Evolutionary conservation across 202 grass and related monocot genomes (phyloP), one percentile per base, ranked within the genome.

Genomic region (Setaria viridis): DNA sequence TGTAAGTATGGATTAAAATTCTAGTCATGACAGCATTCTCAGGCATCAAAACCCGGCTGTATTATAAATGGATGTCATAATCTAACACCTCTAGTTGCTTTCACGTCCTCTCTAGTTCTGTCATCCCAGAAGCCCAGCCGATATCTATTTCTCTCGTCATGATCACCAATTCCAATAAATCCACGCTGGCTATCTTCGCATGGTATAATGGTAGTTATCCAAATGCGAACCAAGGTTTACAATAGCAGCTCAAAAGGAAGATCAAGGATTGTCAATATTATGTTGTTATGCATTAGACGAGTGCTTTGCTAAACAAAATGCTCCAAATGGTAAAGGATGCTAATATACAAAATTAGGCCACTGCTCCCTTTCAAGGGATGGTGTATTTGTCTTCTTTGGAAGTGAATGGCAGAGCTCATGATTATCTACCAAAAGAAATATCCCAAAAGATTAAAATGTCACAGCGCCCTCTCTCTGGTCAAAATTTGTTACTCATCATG

Each of bases 351-450:
- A 58, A 21, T 53, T 53, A 53, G 47, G 50, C 12, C 1, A 37
- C 51, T 53, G 12, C 7, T 34, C 47, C 47, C 14, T 7, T 74
- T 12, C 39, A 41, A 41, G 7, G 14, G 4, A 37, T 8, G 3
- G 33, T 9, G 16, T 41, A 39, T 67, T 35, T 67, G 15, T 19
- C 15, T 65, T 34, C 13, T 34, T 2, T 14, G 4, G 34, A 9
- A 67, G 19, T 19, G 64, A 39, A 45, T 67, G 67, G 15, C 17
- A 45, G 37, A 69, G 9, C 39, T 45, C 39, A 41, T 45, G 19
- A 21, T 41, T 58, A 59, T 58, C 19, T 25, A 59, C 35, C 49
- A 67, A 85, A 76, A 58, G 32, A 68, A 78, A 58, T 58, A 56
- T 41, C 50, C 13, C 12, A 65, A n/a, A 74, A 39, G 20, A 82